Evolutionary conservation across 805 yeast species (phyloP).

Genomic region (Saccharomyces kudriavzevii): DNA sequence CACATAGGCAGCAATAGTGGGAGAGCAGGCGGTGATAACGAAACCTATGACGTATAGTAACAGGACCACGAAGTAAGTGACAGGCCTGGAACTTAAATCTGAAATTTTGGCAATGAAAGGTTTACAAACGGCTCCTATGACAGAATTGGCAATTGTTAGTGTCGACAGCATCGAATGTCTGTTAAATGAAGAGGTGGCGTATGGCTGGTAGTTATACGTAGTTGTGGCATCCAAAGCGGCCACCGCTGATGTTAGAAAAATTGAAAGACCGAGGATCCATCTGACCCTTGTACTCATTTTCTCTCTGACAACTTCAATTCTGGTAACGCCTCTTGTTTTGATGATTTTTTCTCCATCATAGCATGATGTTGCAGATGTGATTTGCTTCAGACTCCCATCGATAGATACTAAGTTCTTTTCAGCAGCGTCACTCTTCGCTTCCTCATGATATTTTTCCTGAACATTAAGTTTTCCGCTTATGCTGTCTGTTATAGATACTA

Average conservation of each 20-base stretch:
- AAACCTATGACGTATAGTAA: conserved; percentile 32
- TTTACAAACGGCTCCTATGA: conserved; percentile 33
- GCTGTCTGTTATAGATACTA: neutral
- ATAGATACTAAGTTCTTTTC: neutral
- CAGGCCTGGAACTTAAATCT: conserved; percentile 36
- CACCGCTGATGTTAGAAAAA: conserved; percentile 26
- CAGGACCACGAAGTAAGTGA: conserved; percentile 30
- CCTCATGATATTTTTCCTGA: neutral
- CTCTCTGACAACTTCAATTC: conserved; percentile 22
- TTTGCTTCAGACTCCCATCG: neutral
- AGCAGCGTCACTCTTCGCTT: neutral
- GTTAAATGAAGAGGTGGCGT: conserved; percentile 35
- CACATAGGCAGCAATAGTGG: conserved; percentile 31
- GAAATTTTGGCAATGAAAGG: conserved; percentile 36
- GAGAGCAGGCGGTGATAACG: conserved; percentile 32
- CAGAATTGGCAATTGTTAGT: conserved; percentile 33
- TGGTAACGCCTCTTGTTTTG: conserved; percentile 21
- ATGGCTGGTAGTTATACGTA: conserved; percentile 31
- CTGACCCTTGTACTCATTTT: conserved; percentile 13
- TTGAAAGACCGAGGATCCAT: conserved; percentile 14
- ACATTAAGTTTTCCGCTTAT: neutral
- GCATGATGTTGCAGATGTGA: neutral
- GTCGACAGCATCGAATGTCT: conserved; percentile 36
- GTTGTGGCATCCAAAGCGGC: conserved; percentile 28
- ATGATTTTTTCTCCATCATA: conserved; percentile 4